Evolutionary conservation across 371 early-diverging fungal species (phyloP).

Genomic region (Gilbertella persicaria): DNA sequence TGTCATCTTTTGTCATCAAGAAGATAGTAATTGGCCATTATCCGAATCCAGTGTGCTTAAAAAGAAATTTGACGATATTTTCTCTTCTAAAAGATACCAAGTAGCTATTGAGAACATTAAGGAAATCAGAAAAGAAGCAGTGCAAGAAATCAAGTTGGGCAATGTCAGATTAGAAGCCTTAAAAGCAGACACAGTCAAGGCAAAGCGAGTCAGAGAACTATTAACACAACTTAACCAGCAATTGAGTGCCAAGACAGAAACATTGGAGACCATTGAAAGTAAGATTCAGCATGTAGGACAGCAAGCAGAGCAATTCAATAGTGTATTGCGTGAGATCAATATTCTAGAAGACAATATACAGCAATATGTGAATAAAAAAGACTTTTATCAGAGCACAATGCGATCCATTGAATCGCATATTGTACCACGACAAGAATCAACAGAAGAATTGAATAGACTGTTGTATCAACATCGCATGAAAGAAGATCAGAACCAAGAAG

Average conservation of each 20-base stretch:
- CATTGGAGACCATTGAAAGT: conserved; percentile 17
- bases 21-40: conserved; percentile 98
- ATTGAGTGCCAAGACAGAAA: conserved; percentile 18
- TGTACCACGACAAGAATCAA: conserved; percentile 50
- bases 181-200: conserved; percentile 70
- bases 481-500: not conserved
- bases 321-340: conserved; percentile 32
- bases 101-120: conserved; percentile 92
- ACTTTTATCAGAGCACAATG: conserved; percentile 37
- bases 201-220: conserved; percentile 58
- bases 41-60: conserved; percentile 91
- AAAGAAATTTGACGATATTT: conserved; percentile 99
- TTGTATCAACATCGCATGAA: conserved; percentile 24
- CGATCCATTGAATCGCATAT: conserved; percentile 51
- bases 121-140: conserved; percentile 73
- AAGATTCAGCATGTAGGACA: conserved; percentile 50
- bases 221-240: conserved; percentile 37
- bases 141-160: conserved; percentile 66
- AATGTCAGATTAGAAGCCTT: conserved; percentile 68
- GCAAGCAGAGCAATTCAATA: conserved; percentile 29
- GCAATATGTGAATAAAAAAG: conserved; percentile 40
- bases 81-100: conserved; percentile 92
- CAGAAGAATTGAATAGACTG: conserved; percentile 55
- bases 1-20: conserved; percentile 99
- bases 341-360: conserved; percentile 38